Conservation (phyloP, 768 basidiomycete species). For the Nidularia sp. region DNA sequence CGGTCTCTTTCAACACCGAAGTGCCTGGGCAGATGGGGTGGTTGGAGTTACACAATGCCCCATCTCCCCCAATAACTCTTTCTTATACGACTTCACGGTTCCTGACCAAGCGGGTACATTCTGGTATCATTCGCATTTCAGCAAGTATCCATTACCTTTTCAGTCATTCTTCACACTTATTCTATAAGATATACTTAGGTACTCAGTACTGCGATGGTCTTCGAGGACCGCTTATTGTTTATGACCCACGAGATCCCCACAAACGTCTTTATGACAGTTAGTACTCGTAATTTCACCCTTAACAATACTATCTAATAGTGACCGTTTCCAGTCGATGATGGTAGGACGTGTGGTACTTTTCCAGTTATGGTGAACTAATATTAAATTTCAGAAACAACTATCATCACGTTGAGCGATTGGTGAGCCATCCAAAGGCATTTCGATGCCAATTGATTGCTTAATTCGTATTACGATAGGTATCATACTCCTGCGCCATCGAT, state of each 20-base stretch:
- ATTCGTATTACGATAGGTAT: constrained; percentile 11
- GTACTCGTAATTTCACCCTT: neutral
- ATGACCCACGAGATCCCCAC: constrained; percentile 19
- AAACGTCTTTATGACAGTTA: constrained; percentile 9
- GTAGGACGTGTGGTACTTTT: constrained; percentile 16
- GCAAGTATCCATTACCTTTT: constrained; percentile 13
- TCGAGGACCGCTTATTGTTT: constrained; percentile 33
- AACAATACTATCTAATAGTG: neutral
- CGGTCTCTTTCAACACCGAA: constrained; percentile 37
- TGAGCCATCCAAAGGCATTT: neutral
- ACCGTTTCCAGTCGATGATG: constrained; percentile 18
- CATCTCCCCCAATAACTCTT: constrained; percentile 28
- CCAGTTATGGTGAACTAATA: neutral
- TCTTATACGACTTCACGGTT: constrained; percentile 31
- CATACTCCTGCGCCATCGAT: constrained; percentile 14
- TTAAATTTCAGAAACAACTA: constrained; percentile 21
- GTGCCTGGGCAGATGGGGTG: constrained; percentile 30
- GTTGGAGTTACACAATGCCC: constrained; percentile 37
- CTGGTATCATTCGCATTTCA: constrained; percentile 25
- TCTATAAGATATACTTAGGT: constrained; percentile 1
- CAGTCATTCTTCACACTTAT: neutral
- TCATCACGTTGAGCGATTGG: constrained; percentile 40
- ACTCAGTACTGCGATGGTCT: constrained; percentile 46
- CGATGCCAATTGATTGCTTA: neutral
- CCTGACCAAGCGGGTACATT: constrained; percentile 20